Conservation (phyloP, 2,329 filamentous ascomycete species). For the Colletotrichum sp. region DNA sequence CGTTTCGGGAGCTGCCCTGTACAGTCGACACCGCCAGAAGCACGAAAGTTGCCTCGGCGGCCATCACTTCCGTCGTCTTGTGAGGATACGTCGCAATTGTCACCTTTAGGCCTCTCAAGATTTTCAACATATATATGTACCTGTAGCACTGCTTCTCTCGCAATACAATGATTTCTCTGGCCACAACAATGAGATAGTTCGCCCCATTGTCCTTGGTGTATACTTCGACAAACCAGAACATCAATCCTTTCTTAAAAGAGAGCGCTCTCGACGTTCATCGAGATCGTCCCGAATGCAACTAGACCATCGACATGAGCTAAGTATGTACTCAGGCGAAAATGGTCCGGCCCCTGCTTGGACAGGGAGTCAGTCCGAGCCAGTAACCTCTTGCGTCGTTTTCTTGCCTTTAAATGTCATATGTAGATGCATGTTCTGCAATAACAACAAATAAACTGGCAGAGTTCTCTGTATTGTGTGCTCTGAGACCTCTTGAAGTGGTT, state of each 20-base stretch:
- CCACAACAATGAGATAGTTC: too few species aligned
- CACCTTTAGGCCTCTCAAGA: fast-evolving
- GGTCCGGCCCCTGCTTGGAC: fast-evolving
- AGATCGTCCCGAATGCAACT: background rate
- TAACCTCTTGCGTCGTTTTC: background rate
- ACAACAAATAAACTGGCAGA: too few species aligned
- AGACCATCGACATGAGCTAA: background rate
- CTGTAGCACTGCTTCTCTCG: background rate
- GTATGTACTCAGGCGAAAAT: background rate
- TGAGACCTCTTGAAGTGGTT: background rate
- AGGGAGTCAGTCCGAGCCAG: fast-evolving
- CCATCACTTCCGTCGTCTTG: background rate
- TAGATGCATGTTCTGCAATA: background rate
- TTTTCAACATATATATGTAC: background rate
- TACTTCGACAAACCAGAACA: background rate
- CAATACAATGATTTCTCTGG: background rate
- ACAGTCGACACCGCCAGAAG: background rate
- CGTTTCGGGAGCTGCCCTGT: background rate
- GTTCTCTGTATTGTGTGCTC: too few species aligned
- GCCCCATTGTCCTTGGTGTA: too few species aligned
- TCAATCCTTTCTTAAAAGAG: background rate
- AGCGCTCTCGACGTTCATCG: background rate
- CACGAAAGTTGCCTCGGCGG: background rate
- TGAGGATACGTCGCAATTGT: background rate
- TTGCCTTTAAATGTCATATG: background rate